Percentiles rank a stretch among this genome's conserved stretches.
Evolutionary conservation across 2,329 filamentous ascomycete genomes (phyloP).

Genomic region (Sporothrix curviconia): DNA sequence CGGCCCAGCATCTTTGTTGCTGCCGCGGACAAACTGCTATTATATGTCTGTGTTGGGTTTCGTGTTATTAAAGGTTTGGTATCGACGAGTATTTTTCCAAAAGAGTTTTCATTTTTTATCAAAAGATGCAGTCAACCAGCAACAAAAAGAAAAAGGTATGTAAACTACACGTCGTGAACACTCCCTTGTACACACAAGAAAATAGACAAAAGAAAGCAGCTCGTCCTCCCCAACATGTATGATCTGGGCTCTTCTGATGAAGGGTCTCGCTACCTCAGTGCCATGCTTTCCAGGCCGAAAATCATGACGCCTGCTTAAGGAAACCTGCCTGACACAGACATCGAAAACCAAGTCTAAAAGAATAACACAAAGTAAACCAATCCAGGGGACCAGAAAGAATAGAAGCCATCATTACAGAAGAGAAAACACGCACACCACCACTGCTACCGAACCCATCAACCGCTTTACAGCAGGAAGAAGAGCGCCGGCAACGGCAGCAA

Average conservation of each 20-base stretch:
- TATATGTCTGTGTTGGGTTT: too few relatives aligned
- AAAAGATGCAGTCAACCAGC: neutral
- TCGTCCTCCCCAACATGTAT: neutral
- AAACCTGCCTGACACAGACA: neutral
- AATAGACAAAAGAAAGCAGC: neutral
- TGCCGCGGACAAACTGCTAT: too few relatives aligned
- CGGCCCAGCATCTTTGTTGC: too few relatives aligned
- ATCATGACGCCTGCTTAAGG: too few relatives aligned
- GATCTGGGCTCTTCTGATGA: neutral
- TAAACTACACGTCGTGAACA: constrained; percentile 8
- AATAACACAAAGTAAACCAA: neutral
- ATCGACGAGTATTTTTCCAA: too few relatives aligned
- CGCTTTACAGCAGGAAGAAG: constrained; percentile 36
- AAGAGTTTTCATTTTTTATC: neutral
- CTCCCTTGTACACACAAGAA: constrained; percentile 7
- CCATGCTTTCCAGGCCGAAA: too few relatives aligned
- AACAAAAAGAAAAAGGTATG: neutral
- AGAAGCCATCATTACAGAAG: constrained; percentile 6
- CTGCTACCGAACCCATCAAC: neutral
- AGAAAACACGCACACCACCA: neutral
- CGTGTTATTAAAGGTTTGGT: too few relatives aligned
- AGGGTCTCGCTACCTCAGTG: neutral
- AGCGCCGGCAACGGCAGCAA: constrained; percentile 37
- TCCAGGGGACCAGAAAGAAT: neutral
- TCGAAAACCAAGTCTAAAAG: neutral